Evolutionary conservation across 2,329 filamentous ascomycete genomes (phyloP).

Genomic region (Spiromastix sp.): DNA sequence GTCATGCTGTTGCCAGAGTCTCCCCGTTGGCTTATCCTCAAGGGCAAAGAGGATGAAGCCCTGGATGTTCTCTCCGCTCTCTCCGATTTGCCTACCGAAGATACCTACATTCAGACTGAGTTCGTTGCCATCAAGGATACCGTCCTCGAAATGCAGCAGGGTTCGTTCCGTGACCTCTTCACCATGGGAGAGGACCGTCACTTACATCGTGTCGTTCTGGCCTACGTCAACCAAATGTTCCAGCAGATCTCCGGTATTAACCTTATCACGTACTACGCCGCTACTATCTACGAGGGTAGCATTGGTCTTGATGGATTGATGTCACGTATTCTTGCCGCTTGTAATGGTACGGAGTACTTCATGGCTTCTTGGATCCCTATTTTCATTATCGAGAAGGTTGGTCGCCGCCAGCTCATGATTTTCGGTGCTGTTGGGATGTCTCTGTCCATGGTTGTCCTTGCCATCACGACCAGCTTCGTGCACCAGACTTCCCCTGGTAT

Average conservation of each 20-base stretch:
- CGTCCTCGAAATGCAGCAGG: constrained; percentile 41
- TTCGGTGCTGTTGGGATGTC: constrained; percentile 57
- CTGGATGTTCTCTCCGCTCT: constrained; percentile 37
- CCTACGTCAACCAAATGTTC: constrained; percentile 49
- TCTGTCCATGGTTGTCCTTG: constrained; percentile 53
- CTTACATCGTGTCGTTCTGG: constrained; percentile 45
- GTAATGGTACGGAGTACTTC: constrained; percentile 46
- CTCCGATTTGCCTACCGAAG: constrained; percentile 37
- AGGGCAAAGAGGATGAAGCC: constrained; percentile 44
- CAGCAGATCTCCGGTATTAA: constrained; percentile 39
- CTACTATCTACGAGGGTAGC: constrained; percentile 32
- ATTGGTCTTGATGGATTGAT: constrained; percentile 29
- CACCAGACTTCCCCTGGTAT: constrained; percentile 29
- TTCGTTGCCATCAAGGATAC: constrained; percentile 45
- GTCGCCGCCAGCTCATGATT: constrained; percentile 59
- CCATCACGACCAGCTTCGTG: constrained; percentile 28
- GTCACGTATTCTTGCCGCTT: constrained; percentile 43
- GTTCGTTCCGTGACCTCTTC: constrained; percentile 47
- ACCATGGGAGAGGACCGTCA: constrained; percentile 47
- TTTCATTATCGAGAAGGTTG: constrained; percentile 40
- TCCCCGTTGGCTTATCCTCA: constrained; percentile 48
- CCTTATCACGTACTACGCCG: constrained; percentile 36
- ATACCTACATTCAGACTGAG: constrained; percentile 35
- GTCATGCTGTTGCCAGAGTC: constrained; percentile 46
- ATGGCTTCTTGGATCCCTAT: constrained; percentile 40